Conservation (phyloP, 192 early-diverging fungal species). For the Chytriomyces sp. region DNA sequence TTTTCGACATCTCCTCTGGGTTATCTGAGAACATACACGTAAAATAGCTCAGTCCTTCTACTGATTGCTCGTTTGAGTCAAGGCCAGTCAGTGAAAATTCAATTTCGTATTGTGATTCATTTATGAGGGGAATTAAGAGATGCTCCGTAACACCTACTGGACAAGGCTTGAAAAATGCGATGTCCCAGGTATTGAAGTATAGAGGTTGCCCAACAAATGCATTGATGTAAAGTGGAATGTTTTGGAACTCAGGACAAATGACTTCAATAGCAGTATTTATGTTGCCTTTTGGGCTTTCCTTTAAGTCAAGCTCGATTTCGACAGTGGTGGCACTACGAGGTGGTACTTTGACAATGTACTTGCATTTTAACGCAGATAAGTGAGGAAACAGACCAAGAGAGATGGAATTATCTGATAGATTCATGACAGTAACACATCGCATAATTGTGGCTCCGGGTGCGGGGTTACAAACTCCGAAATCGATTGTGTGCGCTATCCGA, state of each 20-base stretch:
- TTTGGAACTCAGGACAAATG: conserved; percentile 65
- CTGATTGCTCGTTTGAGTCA: background rate
- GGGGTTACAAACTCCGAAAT: conserved; percentile 55
- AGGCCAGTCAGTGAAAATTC: conserved; percentile 33
- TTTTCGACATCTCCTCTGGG: conserved; percentile 18
- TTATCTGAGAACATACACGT: conserved; percentile 34
- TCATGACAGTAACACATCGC: conserved; percentile 61
- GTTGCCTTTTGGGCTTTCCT: conserved; percentile 38
- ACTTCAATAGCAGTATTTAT: conserved; percentile 56
- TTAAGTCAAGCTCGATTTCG: conserved; percentile 48
- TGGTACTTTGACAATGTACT: conserved; percentile 54
- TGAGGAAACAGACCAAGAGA: conserved; percentile 57
- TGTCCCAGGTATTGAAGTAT: conserved; percentile 57
- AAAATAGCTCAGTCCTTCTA: conserved; percentile 24
- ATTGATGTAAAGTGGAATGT: conserved; percentile 51
- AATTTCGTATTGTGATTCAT: conserved; percentile 62
- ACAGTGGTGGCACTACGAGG: conserved; percentile 59
- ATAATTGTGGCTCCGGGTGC: conserved; percentile 20
- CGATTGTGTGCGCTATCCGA: conserved; percentile 54
- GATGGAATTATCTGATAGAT: conserved; percentile 47
- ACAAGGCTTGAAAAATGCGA: conserved; percentile 56
- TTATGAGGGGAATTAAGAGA: conserved; percentile 44
- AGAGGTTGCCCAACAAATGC: conserved; percentile 60
- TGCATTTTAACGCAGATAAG: conserved; percentile 48
- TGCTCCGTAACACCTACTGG: conserved; percentile 36